Percentiles rank a stretch among this genome's conserved stretches.
Conservation (phyloP, 2,329 filamentous ascomycete species). For the Verticillium dahliae region DNA sequence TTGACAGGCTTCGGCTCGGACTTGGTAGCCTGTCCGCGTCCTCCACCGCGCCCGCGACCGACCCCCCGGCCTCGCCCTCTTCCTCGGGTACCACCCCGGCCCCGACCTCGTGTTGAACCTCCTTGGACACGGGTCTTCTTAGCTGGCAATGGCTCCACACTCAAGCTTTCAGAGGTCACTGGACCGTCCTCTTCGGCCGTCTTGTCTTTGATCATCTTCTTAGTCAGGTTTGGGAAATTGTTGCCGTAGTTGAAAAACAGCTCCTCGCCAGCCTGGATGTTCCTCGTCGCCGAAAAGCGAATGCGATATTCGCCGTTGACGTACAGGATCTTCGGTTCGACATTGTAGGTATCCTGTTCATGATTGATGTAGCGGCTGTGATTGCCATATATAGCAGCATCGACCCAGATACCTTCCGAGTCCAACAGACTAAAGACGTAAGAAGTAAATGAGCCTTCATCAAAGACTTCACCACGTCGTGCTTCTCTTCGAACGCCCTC, state of each 20-base stretch:
- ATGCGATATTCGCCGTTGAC: slow-evolving; percentile 74
- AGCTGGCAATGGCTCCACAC: neutral
- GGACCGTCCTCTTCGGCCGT: slow-evolving; percentile 18
- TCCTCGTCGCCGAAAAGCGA: slow-evolving; percentile 60
- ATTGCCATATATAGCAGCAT: slow-evolving; percentile 72
- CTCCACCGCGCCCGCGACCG: neutral
- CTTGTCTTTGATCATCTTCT: slow-evolving; percentile 40
- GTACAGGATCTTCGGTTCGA: slow-evolving; percentile 58
- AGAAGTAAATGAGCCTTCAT: slow-evolving; percentile 56
- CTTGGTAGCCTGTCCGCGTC: neutral
- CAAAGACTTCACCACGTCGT: slow-evolving; percentile 52
- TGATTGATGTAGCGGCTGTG: slow-evolving; percentile 82
- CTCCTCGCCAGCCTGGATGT: slow-evolving; percentile 67
- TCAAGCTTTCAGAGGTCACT: neutral
- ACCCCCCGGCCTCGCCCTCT: neutral
- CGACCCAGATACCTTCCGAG: slow-evolving; percentile 60
- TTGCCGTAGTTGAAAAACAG: slow-evolving; percentile 77
- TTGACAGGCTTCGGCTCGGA: neutral
- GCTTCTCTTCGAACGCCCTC: slow-evolving; percentile 65
- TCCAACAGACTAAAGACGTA: slow-evolving; percentile 57
- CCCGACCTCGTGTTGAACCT: neutral
- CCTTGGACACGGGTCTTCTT: neutral
- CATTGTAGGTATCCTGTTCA: slow-evolving; percentile 49
- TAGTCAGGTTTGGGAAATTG: slow-evolving; percentile 56
- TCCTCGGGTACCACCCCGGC: neutral